Conservation (phyloP, 2,329 filamentous ascomycete genomes). For the Alternaria rosae region DNA sequence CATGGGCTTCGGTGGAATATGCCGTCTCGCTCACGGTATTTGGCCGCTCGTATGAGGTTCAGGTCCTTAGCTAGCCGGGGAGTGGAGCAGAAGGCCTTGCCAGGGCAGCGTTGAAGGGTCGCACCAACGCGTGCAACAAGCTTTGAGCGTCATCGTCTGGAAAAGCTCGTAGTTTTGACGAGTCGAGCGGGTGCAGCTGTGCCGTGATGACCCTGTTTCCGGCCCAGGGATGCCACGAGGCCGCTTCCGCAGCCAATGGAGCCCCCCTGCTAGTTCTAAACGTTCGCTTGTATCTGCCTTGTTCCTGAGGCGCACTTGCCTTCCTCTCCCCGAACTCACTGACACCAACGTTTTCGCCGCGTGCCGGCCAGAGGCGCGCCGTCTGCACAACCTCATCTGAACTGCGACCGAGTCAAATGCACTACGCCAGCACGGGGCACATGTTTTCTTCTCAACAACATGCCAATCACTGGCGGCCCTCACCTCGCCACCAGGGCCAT, state of each 20-base stretch:
- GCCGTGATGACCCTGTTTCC: constrained; percentile 14
- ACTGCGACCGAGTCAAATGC: not conserved
- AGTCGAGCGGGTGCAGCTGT: constrained; percentile 7
- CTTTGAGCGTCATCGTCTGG: constrained; percentile 17
- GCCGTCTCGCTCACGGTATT: constrained; percentile 2
- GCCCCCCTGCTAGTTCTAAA: constrained; percentile 10
- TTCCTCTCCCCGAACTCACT: not conserved
- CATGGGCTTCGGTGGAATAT: not conserved
- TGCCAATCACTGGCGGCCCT: not conserved
- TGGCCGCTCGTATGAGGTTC: constrained; percentile 3
- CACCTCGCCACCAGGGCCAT: constrained; percentile 3
- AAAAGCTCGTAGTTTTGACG: constrained; percentile 15
- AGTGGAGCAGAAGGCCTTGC: not conserved
- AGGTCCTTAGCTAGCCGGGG: not conserved
- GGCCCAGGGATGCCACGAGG: constrained; percentile 23
- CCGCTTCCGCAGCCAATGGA: constrained; percentile 19
- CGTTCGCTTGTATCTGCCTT: constrained; percentile 23
- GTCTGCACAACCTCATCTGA: not conserved
- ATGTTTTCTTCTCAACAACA: constrained; percentile 10
- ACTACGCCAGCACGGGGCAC: not conserved
- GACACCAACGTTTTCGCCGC: constrained; percentile 7
- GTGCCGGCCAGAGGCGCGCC: not conserved
- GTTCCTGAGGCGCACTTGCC: constrained; percentile 19
- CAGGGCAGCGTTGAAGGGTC: constrained; percentile 1
- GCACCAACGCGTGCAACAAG: constrained; percentile 9